phyloP scores from a whole-genome alignment of 371 early-diverging fungal species.

The Nematocida parisii region DNA sequence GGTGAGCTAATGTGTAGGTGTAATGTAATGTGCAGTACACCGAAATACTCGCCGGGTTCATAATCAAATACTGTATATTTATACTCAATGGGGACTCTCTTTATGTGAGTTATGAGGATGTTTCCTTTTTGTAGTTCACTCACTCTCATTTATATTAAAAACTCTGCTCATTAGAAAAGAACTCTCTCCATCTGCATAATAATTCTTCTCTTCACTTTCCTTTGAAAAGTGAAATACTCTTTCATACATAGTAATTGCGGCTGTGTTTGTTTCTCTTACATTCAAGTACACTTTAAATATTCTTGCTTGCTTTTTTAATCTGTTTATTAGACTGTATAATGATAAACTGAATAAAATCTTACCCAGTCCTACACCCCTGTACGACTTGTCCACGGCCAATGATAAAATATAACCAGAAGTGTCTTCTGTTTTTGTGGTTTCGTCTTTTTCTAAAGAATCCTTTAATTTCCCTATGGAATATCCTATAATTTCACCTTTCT shows the following conservation, averaged over 20 bases:
- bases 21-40: slow-evolving; percentile 25
- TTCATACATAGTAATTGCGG: slow-evolving; percentile 28
- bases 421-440: neutral
- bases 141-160: slow-evolving; percentile 28
- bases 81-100: neutral
- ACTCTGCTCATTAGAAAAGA: slow-evolving; percentile 45
- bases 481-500: slow-evolving; percentile 20
- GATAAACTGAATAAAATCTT: slow-evolving; percentile 7
- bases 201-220: slow-evolving; percentile 10
- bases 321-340: slow-evolving; percentile 9
- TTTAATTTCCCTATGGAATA: slow-evolving; percentile 28
- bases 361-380: slow-evolving; percentile 27
- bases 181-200: slow-evolving; percentile 38
- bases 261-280: slow-evolving; percentile 11
- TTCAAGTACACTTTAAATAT: slow-evolving; percentile 30
- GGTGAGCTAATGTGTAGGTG: slow-evolving; percentile 11
- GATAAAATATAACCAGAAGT: slow-evolving; percentile 32
- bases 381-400: slow-evolving; percentile 40
- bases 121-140: slow-evolving; percentile 28
- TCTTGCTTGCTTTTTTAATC: neutral
- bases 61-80: slow-evolving; percentile 15
- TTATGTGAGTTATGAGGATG: neutral
- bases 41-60: slow-evolving; percentile 39
- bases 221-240: slow-evolving; percentile 10
- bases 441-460: slow-evolving; percentile 32